A percentile compares a stretch with the other conserved stretches of the same genome.
Conservation (phyloP, 768 basidiomycete genomes). For the Lepiota venenata region DNA sequence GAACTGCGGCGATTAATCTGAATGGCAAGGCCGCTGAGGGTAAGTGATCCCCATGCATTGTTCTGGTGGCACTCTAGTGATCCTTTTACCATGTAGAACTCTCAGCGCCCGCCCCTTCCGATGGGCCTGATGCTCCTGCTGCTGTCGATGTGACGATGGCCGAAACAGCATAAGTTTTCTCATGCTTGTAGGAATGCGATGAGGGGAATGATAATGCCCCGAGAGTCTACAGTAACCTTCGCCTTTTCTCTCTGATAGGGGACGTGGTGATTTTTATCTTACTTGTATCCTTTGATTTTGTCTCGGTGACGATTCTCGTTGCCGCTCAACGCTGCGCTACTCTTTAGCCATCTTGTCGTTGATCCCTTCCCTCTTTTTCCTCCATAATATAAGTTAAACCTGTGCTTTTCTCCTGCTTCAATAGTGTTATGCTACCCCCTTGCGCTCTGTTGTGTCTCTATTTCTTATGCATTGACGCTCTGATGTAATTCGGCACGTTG, state of each 20-base stretch:
- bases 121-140: neutral
- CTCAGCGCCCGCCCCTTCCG: neutral
- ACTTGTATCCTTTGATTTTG: constrained; percentile 1
- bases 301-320: too few species aligned
- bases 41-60: neutral
- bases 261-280: neutral
- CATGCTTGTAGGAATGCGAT: neutral
- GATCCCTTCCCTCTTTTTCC: too few species aligned
- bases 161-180: neutral
- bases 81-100: neutral
- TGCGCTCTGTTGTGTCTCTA: neutral
- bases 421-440: too few species aligned
- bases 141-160: neutral
- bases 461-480: neutral
- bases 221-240: neutral
- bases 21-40: constrained; percentile 26
- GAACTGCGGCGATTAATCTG: constrained; percentile 29
- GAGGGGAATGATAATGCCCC: neutral
- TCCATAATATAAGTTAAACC: too few species aligned
- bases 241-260: neutral
- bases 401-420: neutral
- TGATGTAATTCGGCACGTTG: too few species aligned
- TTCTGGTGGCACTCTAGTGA: neutral
- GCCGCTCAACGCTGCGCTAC: too few species aligned
- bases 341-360: too few species aligned